Conservation (phyloP, 495 filamentous ascomycete species). For the Neurospora sp. region DNA sequence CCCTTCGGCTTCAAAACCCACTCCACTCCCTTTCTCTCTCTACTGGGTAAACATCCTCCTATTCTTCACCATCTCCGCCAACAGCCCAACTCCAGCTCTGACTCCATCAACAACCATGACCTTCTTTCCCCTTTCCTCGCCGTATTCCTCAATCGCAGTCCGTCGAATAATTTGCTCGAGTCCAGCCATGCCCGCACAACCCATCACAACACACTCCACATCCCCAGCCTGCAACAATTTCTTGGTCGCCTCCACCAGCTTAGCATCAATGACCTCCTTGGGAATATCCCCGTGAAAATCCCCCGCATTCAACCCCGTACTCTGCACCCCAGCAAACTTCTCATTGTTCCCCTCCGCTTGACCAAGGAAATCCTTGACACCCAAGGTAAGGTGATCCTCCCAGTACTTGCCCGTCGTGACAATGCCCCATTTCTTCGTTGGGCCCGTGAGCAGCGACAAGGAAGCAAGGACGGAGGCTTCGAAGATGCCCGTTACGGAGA, state of each 20-base stretch:
- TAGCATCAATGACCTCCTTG: conserved; percentile 49
- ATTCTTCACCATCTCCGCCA: conserved; percentile 46
- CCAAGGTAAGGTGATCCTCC: conserved; percentile 58
- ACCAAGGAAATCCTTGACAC: conserved; percentile 48
- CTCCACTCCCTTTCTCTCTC: not conserved
- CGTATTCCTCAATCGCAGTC: conserved; percentile 54
- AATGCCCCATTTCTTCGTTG: conserved; percentile 65
- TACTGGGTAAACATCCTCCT: conserved; percentile 20
- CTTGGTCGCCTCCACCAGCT: conserved; percentile 60
- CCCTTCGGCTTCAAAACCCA: not conserved
- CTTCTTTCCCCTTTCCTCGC: conserved; percentile 43
- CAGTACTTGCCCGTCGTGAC: conserved; percentile 80
- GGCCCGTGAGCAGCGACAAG: conserved; percentile 30
- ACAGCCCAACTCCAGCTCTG: conserved; percentile 58
- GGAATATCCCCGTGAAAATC: conserved; percentile 64
- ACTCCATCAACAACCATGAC: conserved; percentile 81
- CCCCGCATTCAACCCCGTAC: conserved; percentile 70
- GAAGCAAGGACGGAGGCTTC: conserved; percentile 62
- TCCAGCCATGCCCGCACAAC: conserved; percentile 89
- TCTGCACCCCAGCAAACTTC: conserved; percentile 69
- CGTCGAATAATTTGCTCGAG: conserved; percentile 70
- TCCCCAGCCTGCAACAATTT: conserved; percentile 45
- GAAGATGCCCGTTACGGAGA: conserved; percentile 75
- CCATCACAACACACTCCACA: conserved; percentile 61
- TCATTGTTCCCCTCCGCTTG: conserved; percentile 1